phyloP scores from a whole-genome alignment of 148 eudicot genomes.

The Dysphania ambrosioides region DNA sequence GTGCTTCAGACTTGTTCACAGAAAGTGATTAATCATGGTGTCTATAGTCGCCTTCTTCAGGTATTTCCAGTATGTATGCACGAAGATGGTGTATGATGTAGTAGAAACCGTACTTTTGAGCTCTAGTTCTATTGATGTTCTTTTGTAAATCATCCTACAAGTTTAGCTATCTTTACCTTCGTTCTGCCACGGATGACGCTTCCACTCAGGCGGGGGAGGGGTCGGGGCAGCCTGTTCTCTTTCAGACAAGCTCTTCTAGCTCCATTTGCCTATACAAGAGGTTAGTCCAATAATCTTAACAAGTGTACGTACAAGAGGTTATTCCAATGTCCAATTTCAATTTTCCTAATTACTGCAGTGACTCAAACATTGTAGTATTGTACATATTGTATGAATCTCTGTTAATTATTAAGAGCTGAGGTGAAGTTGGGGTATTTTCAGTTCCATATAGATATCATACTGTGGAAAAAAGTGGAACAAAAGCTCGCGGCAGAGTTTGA shows the following conservation, averaged over 20 bases:
- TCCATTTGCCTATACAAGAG: not conserved
- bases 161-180: not conserved
- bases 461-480: too few relatives aligned
- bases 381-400: too few relatives aligned
- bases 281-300: not conserved
- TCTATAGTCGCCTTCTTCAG: conserved; percentile 4
- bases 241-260: not conserved
- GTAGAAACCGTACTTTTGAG: conserved; percentile 16
- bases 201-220: not conserved
- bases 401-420: too few relatives aligned
- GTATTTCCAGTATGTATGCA: conserved; percentile 17
- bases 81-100: conserved; percentile 14
- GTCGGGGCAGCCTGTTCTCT: not conserved
- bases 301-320: too few relatives aligned
- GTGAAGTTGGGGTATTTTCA: too few relatives aligned
- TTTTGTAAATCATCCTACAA: not conserved
- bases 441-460: too few relatives aligned
- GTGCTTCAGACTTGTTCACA: not conserved
- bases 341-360: too few relatives aligned
- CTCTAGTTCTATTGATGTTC: conserved; percentile 8
- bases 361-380: too few relatives aligned
- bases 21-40: conserved; percentile 11
- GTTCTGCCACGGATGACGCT: not conserved
- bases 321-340: too few relatives aligned
- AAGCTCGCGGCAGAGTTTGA: not conserved